Evolutionary conservation across 306 rosid species (phyloP).

Genomic region (Corylus americana): DNA sequence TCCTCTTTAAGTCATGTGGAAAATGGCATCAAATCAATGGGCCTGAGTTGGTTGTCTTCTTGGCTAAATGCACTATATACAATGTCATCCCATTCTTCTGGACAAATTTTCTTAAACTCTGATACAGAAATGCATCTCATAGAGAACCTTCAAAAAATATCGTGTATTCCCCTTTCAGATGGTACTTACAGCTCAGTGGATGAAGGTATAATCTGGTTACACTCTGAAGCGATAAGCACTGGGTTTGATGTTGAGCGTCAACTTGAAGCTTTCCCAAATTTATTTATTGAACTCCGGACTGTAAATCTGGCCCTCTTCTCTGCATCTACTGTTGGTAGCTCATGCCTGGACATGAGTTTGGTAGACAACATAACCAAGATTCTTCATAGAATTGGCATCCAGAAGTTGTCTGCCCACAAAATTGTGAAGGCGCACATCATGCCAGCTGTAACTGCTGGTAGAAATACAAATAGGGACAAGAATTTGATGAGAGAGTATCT

Average conservation of each 20-base stretch:
- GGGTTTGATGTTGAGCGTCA: conserved; percentile 52
- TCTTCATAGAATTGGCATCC: conserved; percentile 76
- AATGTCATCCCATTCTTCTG: conserved; percentile 49
- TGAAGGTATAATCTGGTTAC: conserved; percentile 88
- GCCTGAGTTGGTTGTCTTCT: conserved; percentile 72
- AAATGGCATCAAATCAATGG: conserved; percentile 54
- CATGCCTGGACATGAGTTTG: conserved; percentile 33
- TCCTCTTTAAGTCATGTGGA: conserved; percentile 51
- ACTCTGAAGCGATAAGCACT: conserved; percentile 43
- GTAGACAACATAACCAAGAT: conserved; percentile 56
- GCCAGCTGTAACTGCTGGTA: conserved; percentile 58
- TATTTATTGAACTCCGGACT: conserved; percentile 68
- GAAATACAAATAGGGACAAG: conserved; percentile 36
- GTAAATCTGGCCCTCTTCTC: conserved; percentile 67
- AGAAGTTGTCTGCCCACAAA: conserved; percentile 80
- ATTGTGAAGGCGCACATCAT: conserved; percentile 78
- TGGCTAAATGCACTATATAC: conserved; percentile 56
- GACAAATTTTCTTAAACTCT: conserved; percentile 35
- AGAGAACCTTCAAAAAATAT: conserved; percentile 47
- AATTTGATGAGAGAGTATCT: conserved; percentile 75
- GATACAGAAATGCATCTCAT: conserved; percentile 46
- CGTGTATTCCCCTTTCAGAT: conserved; percentile 88
- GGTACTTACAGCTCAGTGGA: conserved; percentile 69
- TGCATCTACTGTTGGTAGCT: conserved; percentile 43
- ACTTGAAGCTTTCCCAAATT: conserved; percentile 67